phyloP scores from a whole-genome alignment of 108 stramenopile genomes.

The Bacterosira constricta region DNA sequence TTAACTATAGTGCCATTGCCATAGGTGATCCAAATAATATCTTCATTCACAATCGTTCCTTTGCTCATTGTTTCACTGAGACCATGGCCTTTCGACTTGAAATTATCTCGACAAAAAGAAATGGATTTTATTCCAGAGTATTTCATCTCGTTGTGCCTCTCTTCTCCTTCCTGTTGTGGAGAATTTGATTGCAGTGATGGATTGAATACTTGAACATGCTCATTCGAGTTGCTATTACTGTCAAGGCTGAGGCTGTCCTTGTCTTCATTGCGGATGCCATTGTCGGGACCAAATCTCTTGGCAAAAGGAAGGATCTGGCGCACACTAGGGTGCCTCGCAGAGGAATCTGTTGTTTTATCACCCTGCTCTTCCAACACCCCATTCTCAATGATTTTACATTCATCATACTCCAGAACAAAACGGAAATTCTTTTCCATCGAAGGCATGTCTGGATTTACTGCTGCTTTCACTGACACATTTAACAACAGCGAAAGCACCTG shows the following conservation, averaged over 20 bases:
- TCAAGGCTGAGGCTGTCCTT: background rate
- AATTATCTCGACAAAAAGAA: conserved; percentile 20
- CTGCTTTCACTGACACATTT: conserved; percentile 16
- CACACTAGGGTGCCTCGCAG: background rate
- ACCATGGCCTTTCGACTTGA: conserved; percentile 3
- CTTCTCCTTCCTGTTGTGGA: background rate
- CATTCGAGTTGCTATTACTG: conserved; percentile 8
- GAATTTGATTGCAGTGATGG: conserved; percentile 25
- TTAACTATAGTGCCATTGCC: conserved; percentile 72
- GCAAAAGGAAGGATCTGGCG: conserved; percentile 24
- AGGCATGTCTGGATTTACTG: background rate
- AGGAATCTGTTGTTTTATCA: background rate
- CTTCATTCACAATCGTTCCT: conserved; percentile 8
- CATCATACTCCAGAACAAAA: conserved; percentile 25
- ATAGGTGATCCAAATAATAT: conserved; percentile 72
- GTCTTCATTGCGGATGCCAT: background rate
- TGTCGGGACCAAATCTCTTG: conserved; percentile 2
- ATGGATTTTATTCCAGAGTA: conserved; percentile 28
- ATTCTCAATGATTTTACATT: conserved; percentile 7
- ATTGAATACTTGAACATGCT: conserved; percentile 27
- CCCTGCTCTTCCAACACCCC: conserved; percentile 2
- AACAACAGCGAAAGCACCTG: conserved; percentile 35
- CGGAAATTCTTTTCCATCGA: background rate
- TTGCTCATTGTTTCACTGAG: background rate
- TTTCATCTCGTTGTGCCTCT: background rate